A percentile compares a stretch with the other conserved stretches of the same genome.
Conservation (phyloP, 192 early-diverging fungal genomes). For the Coemansia reversa region DNA sequence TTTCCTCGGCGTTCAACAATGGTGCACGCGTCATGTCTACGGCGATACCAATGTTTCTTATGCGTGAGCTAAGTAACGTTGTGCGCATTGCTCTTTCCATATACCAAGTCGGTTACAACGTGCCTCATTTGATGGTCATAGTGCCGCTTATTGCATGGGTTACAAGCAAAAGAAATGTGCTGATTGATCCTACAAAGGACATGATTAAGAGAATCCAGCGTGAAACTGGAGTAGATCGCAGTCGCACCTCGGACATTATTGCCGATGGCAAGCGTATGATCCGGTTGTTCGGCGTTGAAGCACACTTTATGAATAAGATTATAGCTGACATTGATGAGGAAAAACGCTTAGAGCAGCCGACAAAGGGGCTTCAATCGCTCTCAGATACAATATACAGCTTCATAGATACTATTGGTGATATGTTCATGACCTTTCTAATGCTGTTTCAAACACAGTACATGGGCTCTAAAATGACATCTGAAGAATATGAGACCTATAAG, state of each 20-base stretch:
- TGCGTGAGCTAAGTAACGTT: constrained; percentile 11
- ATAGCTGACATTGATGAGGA: constrained; percentile 61
- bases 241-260: constrained; percentile 20
- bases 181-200: constrained; percentile 6
- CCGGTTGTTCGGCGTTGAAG: constrained; percentile 61
- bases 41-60: constrained; percentile 18
- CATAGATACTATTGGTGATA: constrained; percentile 54
- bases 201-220: constrained; percentile 7
- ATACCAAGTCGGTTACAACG: constrained; percentile 16
- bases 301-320: constrained; percentile 59
- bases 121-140: constrained; percentile 23
- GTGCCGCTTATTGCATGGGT: constrained; percentile 24
- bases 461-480: constrained; percentile 13
- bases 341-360: constrained; percentile 55
- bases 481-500: constrained; percentile 16
- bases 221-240: constrained; percentile 1
- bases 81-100: constrained; percentile 15
- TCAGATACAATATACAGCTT: constrained; percentile 48
- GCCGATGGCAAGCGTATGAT: constrained; percentile 66
- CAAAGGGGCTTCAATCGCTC: constrained; percentile 60
- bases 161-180: background rate
- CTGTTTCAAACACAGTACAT: constrained; percentile 26
- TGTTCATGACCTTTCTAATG: constrained; percentile 9
- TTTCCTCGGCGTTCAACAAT: constrained; percentile 26
- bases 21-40: constrained; percentile 24